Conservation (phyloP, 129 eudicot species). For the sunflower (Helianthus annuus) region DNA sequence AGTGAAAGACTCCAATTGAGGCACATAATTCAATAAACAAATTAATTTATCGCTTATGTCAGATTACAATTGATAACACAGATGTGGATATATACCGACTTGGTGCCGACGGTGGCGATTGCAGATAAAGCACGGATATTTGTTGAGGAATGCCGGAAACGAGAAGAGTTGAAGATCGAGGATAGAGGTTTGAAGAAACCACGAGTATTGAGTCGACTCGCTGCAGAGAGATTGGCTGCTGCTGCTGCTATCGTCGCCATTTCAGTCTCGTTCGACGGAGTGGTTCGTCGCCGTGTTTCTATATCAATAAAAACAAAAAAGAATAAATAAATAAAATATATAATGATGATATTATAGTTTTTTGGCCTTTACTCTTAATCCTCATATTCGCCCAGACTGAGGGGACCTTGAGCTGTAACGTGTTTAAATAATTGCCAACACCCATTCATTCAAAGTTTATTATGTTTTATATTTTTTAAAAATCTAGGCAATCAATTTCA, state of each 20-base stretch:
- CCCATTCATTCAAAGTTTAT: too few species aligned
- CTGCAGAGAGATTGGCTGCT: constrained; percentile 19
- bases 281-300: neutral
- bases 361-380: too few species aligned
- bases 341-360: too few species aligned
- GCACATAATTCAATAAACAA: too few species aligned
- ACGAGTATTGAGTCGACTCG: constrained; percentile 12
- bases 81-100: constrained; percentile 35
- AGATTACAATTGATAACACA: neutral
- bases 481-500: too few species aligned
- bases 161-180: constrained; percentile 8
- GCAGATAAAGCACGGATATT: constrained; percentile 44
- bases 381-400: too few species aligned
- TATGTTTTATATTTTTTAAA: too few species aligned
- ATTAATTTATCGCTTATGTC: too few species aligned
- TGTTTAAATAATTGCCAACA: constrained; percentile 17
- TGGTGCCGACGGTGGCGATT: constrained; percentile 38
- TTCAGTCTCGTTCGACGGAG: neutral
- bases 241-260: constrained; percentile 3
- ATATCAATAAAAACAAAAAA: neutral
- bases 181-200: constrained; percentile 13
- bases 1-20: too few species aligned
- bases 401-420: neutral
- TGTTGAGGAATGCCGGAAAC: constrained; percentile 26
- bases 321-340: neutral